Percentiles rank a stretch among this genome's conserved stretches.
Evolutionary conservation across 306 rosid species (phyloP).

Genomic region (Gleditsia sinensis): DNA sequence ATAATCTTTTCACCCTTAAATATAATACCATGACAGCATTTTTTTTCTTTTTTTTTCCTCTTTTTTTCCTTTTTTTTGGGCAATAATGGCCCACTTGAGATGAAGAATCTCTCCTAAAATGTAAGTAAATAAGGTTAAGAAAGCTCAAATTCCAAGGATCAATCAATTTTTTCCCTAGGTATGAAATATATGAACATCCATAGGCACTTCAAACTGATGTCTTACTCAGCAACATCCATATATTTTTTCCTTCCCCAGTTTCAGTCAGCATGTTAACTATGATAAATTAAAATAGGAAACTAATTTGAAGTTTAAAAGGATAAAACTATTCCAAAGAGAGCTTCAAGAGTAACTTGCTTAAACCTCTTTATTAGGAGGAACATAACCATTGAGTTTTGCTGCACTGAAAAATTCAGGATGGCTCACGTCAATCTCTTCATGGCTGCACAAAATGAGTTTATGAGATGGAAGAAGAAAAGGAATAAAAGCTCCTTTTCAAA

Average conservation of each 20-base stretch:
- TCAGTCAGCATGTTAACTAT: background rate
- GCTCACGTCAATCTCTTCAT: constrained; percentile 97
- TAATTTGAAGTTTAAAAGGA: constrained; percentile 14
- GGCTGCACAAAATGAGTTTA: constrained; percentile 61
- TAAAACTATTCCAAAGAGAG: constrained; percentile 25
- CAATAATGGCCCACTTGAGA: background rate
- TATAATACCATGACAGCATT: background rate
- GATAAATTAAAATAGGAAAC: background rate
- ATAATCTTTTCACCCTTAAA: background rate
- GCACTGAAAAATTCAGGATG: constrained; percentile 93
- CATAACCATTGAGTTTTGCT: constrained; percentile 79
- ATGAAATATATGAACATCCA: constrained; percentile 11
- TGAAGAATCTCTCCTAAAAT: background rate
- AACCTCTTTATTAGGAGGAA: constrained; percentile 94
- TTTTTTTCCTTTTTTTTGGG: too few relatives aligned
- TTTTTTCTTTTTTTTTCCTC: too few relatives aligned
- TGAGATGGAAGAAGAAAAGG: background rate
- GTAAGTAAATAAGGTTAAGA: background rate
- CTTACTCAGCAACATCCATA: background rate
- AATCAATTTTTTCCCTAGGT: background rate
- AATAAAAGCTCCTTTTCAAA: background rate
- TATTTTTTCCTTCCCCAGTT: background rate
- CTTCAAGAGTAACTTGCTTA: constrained; percentile 29
- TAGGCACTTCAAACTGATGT: background rate
- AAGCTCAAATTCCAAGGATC: background rate